These are phyloP conservation scores for Sarocladium oryzae DNA, from an alignment of 2,329 filamentous ascomycete genomes.

Conservation along the genomic window DNA sequence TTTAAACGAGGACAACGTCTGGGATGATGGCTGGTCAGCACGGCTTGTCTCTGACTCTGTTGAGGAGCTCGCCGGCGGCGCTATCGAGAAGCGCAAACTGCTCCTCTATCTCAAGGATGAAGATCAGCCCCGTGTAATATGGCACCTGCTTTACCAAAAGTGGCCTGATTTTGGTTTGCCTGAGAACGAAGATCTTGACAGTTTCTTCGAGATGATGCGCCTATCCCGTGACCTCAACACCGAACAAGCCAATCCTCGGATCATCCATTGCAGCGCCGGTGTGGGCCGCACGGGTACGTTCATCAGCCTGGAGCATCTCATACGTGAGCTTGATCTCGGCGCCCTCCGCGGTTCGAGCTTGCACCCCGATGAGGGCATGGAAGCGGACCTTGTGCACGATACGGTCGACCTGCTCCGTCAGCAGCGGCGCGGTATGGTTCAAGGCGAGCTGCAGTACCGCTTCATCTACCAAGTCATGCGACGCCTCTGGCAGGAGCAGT, in stretches of 20 bases:
- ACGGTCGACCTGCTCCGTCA: slow-evolving; percentile 76
- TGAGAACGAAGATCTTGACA: slow-evolving; percentile 56
- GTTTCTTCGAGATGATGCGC: slow-evolving; percentile 63
- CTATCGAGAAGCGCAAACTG: slow-evolving; percentile 70
- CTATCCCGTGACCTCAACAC: slow-evolving; percentile 52
- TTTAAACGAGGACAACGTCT: slow-evolving; percentile 58
- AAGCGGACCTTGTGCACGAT: slow-evolving; percentile 64
- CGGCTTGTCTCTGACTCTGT: slow-evolving; percentile 60
- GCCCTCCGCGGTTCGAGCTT: slow-evolving; percentile 42
- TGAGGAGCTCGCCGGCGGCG: slow-evolving; percentile 47
- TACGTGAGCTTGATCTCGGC: slow-evolving; percentile 73
- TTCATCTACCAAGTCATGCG: slow-evolving; percentile 86
- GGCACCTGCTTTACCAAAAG: slow-evolving; percentile 77
- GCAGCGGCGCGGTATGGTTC: slow-evolving; percentile 94
- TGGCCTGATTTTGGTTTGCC: slow-evolving; percentile 93
- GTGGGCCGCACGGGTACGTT: slow-evolving; percentile 94
- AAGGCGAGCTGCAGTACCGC: slow-evolving; percentile 73
- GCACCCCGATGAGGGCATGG: slow-evolving; percentile 14
- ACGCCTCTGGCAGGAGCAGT: slow-evolving; percentile 65
- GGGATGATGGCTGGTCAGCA: slow-evolving; percentile 61
- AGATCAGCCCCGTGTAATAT: slow-evolving; percentile 54
- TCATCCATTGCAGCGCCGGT: slow-evolving; percentile 84
- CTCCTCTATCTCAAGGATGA: slow-evolving; percentile 45
- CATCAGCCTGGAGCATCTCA: slow-evolving; percentile 88
- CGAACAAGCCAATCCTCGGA: slow-evolving; percentile 57